These are phyloP conservation scores for Wickerhamiella sergipiensis DNA, from an alignment of 805 yeast genomes.

Conservation along the genomic window DNA sequence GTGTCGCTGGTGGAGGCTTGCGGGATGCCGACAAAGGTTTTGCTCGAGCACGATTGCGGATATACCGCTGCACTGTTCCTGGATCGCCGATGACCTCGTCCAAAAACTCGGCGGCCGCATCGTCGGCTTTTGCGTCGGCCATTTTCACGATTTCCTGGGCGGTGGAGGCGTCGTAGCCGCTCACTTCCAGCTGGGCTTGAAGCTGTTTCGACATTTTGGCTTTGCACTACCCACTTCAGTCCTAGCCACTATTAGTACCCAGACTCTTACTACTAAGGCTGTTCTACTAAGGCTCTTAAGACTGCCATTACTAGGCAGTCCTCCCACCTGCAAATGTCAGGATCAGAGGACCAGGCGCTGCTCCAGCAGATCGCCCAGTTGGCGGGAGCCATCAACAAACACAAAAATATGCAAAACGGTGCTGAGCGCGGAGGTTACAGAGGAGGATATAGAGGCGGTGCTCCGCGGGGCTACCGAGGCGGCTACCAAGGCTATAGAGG, in stretches of 20 bases:
- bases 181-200: slow-evolving; percentile 7
- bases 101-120: slow-evolving; percentile 14
- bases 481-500: neutral
- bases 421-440: slow-evolving; percentile 3
- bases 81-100: slow-evolving; percentile 8
- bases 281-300: too few species aligned
- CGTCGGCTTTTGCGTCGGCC: slow-evolving; percentile 10
- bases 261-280: too few species aligned
- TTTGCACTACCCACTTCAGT: too few species aligned
- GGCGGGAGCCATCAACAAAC: slow-evolving; percentile 7
- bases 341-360: neutral
- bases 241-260: too few species aligned
- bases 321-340: neutral
- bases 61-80: slow-evolving; percentile 8
- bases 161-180: slow-evolving; percentile 16
- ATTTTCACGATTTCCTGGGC: slow-evolving; percentile 13
- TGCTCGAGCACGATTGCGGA: slow-evolving; percentile 1
- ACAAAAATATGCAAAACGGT: slow-evolving; percentile 1
- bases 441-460: slow-evolving; percentile 1
- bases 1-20: neutral
- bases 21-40: neutral
- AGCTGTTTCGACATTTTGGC: neutral
- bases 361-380: slow-evolving; percentile 9
- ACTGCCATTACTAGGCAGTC: too few species aligned
- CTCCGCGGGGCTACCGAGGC: neutral